These are phyloP conservation scores for Rubia occidens DNA, from an alignment of 305 asterid species.

Conservation along the genomic window DNA sequence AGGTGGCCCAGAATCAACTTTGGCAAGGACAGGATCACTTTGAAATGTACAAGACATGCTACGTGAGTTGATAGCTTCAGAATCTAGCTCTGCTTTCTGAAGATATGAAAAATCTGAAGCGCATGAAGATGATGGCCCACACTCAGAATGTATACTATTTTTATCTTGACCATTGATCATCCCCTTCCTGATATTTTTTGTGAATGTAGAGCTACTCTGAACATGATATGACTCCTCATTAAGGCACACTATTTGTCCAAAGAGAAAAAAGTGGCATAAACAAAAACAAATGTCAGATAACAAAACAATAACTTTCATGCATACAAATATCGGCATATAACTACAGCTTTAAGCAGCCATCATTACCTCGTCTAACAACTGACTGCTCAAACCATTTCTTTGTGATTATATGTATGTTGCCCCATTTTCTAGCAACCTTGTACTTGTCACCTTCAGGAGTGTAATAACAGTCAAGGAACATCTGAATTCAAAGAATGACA, in stretches of 20 bases:
- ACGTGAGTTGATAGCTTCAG: conserved; percentile 32
- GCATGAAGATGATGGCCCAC: conserved; percentile 41
- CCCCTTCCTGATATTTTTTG: conserved; percentile 35
- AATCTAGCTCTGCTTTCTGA: conserved; percentile 41
- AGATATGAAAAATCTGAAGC: conserved; percentile 38
- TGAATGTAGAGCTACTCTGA: conserved; percentile 43
- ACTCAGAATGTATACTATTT: conserved; percentile 39
- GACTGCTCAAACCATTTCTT: conserved; percentile 86
- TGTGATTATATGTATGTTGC: conserved; percentile 50
- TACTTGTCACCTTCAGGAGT: conserved; percentile 91
- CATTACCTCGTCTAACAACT: conserved; percentile 76
- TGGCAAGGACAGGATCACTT: conserved; percentile 28
- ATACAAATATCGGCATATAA: conserved; percentile 12
- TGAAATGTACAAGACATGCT: conserved; percentile 29
- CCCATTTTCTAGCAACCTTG: conserved; percentile 89
- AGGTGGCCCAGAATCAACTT: conserved; percentile 33
- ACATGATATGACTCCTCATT: conserved; percentile 82
- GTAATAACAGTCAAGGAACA: conserved; percentile 54
- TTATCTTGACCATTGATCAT: conserved; percentile 51
- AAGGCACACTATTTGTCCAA: conserved; percentile 63
- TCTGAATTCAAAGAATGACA: conserved; percentile 10
- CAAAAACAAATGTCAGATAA: conserved; percentile 22
- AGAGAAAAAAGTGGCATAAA: conserved; percentile 16
- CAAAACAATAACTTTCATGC: conserved; percentile 14
- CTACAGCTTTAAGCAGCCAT: conserved; percentile 13